These are phyloP conservation scores for Aspergillus ostianus DNA, from an alignment of 495 filamentous ascomycete species.

Conservation along the genomic window DNA sequence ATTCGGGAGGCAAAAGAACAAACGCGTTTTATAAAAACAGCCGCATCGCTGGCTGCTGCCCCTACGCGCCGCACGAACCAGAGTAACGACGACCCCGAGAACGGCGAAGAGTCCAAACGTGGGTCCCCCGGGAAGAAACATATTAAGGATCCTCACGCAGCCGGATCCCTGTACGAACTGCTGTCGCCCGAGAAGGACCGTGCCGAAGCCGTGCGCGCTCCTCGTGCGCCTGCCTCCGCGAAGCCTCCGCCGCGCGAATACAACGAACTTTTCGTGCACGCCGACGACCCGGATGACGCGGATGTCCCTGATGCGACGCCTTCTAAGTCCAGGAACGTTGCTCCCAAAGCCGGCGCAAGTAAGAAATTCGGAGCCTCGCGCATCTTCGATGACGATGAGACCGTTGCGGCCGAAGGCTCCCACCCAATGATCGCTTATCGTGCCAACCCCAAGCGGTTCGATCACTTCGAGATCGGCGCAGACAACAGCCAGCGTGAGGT, in stretches of 20 bases:
- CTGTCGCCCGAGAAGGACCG: conserved; percentile 36
- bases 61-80: conserved; percentile 10
- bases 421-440: conserved; percentile 51
- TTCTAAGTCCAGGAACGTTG: conserved; percentile 48
- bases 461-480: conserved; percentile 84
- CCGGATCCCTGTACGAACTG: conserved; percentile 53
- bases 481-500: conserved; percentile 43
- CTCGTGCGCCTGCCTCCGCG: conserved; percentile 48
- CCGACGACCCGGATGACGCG: conserved; percentile 38
- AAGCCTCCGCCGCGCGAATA: conserved; percentile 63
- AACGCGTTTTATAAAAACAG: conserved; percentile 62
- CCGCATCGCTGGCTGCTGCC: conserved; percentile 21
- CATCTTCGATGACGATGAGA: conserved; percentile 62
- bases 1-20: conserved; percentile 89
- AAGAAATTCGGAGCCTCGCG: conserved; percentile 66
- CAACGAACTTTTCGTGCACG: conserved; percentile 58
- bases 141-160: conserved; percentile 70
- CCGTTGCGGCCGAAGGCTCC: conserved; percentile 28
- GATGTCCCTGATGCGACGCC: conserved; percentile 46
- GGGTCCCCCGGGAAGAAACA: conserved; percentile 47
- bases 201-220: conserved; percentile 33
- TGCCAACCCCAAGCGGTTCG: conserved; percentile 70
- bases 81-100: conserved; percentile 2
- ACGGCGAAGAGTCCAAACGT: conserved; percentile 41
- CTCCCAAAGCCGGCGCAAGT: conserved; percentile 62